Evolutionary conservation across 148 eudicot species (phyloP).

Genomic region (Polygonum maritimum): DNA sequence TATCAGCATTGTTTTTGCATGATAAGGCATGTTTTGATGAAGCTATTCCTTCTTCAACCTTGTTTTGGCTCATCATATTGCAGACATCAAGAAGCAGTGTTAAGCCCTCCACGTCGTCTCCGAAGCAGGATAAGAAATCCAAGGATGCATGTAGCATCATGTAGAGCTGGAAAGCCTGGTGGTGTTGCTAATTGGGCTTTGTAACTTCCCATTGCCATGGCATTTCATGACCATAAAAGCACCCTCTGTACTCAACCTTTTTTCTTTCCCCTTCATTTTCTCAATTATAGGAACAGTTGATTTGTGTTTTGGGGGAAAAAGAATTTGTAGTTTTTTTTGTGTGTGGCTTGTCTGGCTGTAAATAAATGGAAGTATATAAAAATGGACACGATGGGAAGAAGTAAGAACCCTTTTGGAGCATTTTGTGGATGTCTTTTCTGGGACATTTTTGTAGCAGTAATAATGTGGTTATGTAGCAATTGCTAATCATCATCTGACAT

Average conservation of each 20-base stretch:
- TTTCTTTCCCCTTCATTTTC: not conserved
- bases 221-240: not conserved
- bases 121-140: constrained; percentile 56
- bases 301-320: not conserved
- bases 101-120: constrained; percentile 29
- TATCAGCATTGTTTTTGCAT: not conserved
- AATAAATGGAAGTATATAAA: constrained; percentile 7
- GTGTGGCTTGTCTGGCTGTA: constrained; percentile 2
- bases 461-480: not conserved
- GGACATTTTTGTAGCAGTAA: not conserved
- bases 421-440: not conserved
- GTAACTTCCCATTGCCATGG: constrained; percentile 1
- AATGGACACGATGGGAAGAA: not conserved
- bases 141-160: constrained; percentile 65
- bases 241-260: not conserved
- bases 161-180: constrained; percentile 26
- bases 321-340: not conserved
- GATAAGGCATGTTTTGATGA: not conserved
- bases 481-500: too few species aligned
- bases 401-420: not conserved
- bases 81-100: constrained; percentile 50
- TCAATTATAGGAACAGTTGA: not conserved
- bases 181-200: not conserved
- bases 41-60: not conserved
- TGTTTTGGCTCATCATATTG: constrained; percentile 6